These are phyloP conservation scores for Talaromyces sp. DNA, from an alignment of 2,329 filamentous ascomycete species.

Conservation along the genomic window DNA sequence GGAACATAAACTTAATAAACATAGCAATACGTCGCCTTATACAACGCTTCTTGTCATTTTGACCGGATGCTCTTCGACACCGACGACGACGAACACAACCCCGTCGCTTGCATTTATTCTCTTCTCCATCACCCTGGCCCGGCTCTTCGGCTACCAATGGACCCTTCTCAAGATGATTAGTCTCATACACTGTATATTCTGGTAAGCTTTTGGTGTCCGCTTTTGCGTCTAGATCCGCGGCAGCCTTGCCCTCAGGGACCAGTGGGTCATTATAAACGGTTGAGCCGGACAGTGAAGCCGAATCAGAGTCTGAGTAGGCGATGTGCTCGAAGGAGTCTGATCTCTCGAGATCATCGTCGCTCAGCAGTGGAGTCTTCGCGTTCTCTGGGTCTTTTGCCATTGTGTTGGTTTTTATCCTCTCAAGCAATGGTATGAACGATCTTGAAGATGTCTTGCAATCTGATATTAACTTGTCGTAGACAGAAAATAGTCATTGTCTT, in stretches of 20 bases:
- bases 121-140: background rate
- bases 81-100: constrained; percentile 7
- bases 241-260: background rate
- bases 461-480: background rate
- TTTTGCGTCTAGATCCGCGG: background rate
- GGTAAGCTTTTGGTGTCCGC: constrained; percentile 9
- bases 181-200: constrained; percentile 3
- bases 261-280: background rate
- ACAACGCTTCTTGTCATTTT: constrained; percentile 6
- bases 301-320: constrained; percentile 8
- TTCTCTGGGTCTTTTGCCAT: background rate
- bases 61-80: background rate
- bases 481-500: background rate
- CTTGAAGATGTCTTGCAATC: too few relatives aligned
- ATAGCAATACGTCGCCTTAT: constrained; percentile 4
- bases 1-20: constrained; percentile 7
- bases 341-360: background rate
- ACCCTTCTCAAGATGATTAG: background rate
- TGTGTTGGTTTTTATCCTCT: background rate
- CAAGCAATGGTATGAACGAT: background rate
- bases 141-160: background rate
- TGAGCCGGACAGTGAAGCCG: background rate
- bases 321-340: constrained; percentile 5
- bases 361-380: background rate
- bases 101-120: background rate